Evolutionary conservation across 1,284 basidiomycete genomes (phyloP), one percentile per base, ranked within the genome.

Genomic region (Tilletia indica): DNA sequence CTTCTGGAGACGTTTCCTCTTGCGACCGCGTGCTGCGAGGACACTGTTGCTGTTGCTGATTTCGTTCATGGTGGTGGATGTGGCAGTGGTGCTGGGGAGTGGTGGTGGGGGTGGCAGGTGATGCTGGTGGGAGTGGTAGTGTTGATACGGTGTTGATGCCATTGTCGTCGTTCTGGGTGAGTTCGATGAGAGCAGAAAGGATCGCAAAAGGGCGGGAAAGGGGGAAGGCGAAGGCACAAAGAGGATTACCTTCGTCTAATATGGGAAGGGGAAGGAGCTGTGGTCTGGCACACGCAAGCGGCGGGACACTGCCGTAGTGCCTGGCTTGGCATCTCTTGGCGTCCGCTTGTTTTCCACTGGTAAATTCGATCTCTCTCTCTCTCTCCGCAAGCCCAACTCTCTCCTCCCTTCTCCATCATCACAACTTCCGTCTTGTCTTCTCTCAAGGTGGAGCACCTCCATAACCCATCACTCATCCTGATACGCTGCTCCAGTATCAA

Each of bases 1-100:
- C 21, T 78, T 75, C 75, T 80, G 79, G 12, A 80, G 75, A 72
- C 79, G 78, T 73, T 80, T 80, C 67, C 79, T 75, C 78, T 80
- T 80, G 67, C 78, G 75, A 21, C 79, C 79, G 19, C 78, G 78
- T 47, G 78, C 78, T 5, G 75, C 76, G 61, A 76, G 76, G 68
- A 77, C 73, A 69, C 38, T 64, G 31, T 34, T 63, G 58, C 4
- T 31, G 25, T 31, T 31, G 25, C 25, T 31, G 25, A 31, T 25
- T 3, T 16, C 31, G 56, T n/a, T 34, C 56, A 34, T 21, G 56
- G 19, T n/a, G 9, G 56, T 9, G 11, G 31, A 34, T 9, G 56
- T 1, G 42, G 42, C 1, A 1, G 42, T 14, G 6, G 42, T 14
- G 9, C 14, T 14, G 6, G 42, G 42, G 1, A 45, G 42, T 14